phyloP scores from a whole-genome alignment of 495 filamentous ascomycete species.

The Cercophora samala region DNA sequence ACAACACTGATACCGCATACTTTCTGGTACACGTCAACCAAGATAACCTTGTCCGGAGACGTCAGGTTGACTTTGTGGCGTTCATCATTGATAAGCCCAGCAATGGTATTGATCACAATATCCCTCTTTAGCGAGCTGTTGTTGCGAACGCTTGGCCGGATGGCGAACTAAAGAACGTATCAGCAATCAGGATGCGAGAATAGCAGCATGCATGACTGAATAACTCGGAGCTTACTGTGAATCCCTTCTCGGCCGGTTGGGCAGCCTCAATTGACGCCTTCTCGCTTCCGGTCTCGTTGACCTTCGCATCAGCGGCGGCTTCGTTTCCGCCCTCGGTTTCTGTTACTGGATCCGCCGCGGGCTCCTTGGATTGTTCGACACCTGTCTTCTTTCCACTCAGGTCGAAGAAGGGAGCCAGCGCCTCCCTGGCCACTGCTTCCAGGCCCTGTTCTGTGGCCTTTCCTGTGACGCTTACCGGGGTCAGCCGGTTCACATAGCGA shows the following conservation, averaged over 20 bases:
- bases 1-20: slow-evolving; percentile 49
- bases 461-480: slow-evolving; percentile 69
- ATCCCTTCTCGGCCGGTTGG: slow-evolving; percentile 35
- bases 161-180: slow-evolving; percentile 66
- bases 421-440: slow-evolving; percentile 64
- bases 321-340: slow-evolving; percentile 3
- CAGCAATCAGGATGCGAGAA: background rate
- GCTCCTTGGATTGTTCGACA: background rate
- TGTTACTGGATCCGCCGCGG: background rate
- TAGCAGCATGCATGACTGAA: background rate
- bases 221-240: slow-evolving; percentile 21
- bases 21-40: slow-evolving; percentile 76
- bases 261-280: slow-evolving; percentile 12
- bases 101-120: slow-evolving; percentile 73
- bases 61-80: slow-evolving; percentile 80
- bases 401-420: slow-evolving; percentile 72
- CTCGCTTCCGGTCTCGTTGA: slow-evolving; percentile 32
- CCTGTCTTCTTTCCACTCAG: slow-evolving; percentile 28
- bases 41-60: slow-evolving; percentile 75
- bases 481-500: slow-evolving; percentile 80
- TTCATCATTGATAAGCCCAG: slow-evolving; percentile 49
- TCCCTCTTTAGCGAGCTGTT: slow-evolving; percentile 72
- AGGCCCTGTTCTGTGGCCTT: slow-evolving; percentile 78
- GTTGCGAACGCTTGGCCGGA: slow-evolving; percentile 78
- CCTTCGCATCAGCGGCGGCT: background rate